Conservation (phyloP, 2,329 filamentous ascomycete species). For the Alternaria panax region DNA sequence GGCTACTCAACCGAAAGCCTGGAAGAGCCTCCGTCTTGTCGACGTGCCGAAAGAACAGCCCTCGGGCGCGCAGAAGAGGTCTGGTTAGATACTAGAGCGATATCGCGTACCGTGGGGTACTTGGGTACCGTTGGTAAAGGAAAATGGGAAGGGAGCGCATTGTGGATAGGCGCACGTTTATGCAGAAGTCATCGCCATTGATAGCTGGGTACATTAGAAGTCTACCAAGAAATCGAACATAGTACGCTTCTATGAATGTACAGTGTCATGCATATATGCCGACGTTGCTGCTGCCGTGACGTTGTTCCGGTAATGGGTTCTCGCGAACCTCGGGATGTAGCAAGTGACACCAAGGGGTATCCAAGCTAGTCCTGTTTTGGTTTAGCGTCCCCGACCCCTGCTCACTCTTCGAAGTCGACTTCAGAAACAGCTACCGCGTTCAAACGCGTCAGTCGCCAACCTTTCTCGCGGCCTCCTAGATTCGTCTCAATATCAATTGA, state of each 20-base stretch:
- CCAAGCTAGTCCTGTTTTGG: not conserved
- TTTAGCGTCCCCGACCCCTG: not conserved
- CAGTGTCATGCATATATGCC: not conserved
- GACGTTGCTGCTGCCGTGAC: not conserved
- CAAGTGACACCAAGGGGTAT: not conserved
- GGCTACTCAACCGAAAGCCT: not conserved
- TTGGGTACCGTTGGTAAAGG: not conserved
- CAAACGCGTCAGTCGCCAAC: not conserved
- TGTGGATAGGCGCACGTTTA: not conserved
- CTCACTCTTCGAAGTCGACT: not conserved
- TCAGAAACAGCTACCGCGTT: not conserved
- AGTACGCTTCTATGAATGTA: not conserved
- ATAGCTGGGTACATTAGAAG: not conserved
- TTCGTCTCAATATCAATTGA: not conserved
- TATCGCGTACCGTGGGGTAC: not conserved
- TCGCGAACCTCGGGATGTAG: not conserved
- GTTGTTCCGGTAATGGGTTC: not conserved
- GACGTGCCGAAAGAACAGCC: not conserved
- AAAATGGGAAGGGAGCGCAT: not conserved
- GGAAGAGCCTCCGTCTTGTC: conserved; percentile 2
- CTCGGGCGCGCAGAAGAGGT: not conserved
- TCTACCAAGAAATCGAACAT: not conserved
- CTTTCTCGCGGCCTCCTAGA: not conserved
- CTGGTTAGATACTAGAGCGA: not conserved
- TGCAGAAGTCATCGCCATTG: not conserved